Percentiles rank a stretch among this genome's conserved stretches.
These are phyloP conservation scores for Chrysanthemum makinoi DNA, from an alignment of 129 eudicot genomes.

Conservation along the genomic window DNA sequence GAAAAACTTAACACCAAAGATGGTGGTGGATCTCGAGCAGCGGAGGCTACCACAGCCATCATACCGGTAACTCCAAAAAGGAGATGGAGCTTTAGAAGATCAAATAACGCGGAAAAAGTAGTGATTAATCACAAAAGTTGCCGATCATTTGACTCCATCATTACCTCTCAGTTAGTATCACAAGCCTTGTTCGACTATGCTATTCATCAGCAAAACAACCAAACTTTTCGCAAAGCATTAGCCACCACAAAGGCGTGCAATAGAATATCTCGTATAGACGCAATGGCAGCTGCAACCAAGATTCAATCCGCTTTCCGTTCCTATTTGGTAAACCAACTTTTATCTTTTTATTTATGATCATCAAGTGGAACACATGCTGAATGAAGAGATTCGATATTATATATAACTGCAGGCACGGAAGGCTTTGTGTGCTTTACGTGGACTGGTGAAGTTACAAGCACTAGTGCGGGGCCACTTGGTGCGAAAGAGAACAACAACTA, in stretches of 20 bases:
- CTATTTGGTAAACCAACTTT: constrained; percentile 47
- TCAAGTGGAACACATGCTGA: not conserved
- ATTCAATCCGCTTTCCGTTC: constrained; percentile 67
- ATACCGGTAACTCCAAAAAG: constrained; percentile 38
- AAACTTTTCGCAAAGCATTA: constrained; percentile 6
- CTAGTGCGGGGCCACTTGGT: constrained; percentile 74
- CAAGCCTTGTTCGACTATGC: constrained; percentile 44
- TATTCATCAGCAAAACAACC: constrained; percentile 20
- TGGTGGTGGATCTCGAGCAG: constrained; percentile 3
- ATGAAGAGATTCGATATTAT: not conserved
- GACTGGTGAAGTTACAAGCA: constrained; percentile 82
- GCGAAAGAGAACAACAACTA: constrained; percentile 53
- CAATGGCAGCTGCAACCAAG: constrained; percentile 58
- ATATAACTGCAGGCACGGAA: constrained; percentile 54
- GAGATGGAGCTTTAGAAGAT: constrained; percentile 73
- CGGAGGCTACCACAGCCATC: constrained; percentile 4
- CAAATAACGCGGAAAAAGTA: constrained; percentile 31
- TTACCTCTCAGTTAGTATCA: constrained; percentile 38
- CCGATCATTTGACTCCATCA: constrained; percentile 46
- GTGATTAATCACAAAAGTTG: constrained; percentile 35
- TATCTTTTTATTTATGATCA: not conserved
- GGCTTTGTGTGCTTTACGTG: constrained; percentile 70
- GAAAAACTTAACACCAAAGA: constrained; percentile 39
- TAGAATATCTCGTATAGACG: constrained; percentile 7
- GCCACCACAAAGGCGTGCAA: not conserved